Conservation (phyloP, 2,329 filamentous ascomycete species). For the Leptosphaerulina australis region DNA sequence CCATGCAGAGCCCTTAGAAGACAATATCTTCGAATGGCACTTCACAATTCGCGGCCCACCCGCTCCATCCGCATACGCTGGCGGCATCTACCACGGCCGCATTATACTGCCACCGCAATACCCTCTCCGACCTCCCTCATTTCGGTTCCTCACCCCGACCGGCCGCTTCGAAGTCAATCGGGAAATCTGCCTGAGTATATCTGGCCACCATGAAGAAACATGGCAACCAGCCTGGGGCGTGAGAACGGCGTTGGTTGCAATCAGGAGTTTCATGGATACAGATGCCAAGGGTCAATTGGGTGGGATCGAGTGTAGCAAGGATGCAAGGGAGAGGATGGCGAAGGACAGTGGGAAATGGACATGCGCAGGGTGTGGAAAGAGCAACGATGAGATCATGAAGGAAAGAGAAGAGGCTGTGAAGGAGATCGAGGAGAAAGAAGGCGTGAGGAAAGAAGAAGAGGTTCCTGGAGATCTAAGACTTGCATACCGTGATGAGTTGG, state of each 20-base stretch:
- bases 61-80: conserved; percentile 73
- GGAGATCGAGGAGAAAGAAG: conserved; percentile 53
- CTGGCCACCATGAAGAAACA: conserved; percentile 94
- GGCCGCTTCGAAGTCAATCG: conserved; percentile 95
- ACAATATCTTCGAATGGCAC: conserved; percentile 97
- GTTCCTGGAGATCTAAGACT: conserved; percentile 65
- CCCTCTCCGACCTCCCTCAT: conserved; percentile 89
- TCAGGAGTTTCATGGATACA: conserved; percentile 92
- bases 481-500: conserved; percentile 75
- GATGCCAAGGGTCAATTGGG: conserved; percentile 87
- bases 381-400: conserved; percentile 74
- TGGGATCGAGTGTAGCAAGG: conserved; percentile 74
- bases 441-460: conserved; percentile 51
- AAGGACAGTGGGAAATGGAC: conserved; percentile 67
- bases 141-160: conserved; percentile 90
- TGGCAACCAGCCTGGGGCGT: conserved; percentile 99
- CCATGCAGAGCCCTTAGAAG: conserved; percentile 81
- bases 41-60: conserved; percentile 95
- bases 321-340: conserved; percentile 72
- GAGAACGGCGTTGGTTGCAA: conserved; percentile 78
- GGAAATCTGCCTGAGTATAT: conserved; percentile 94
- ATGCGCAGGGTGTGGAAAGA: conserved; percentile 72
- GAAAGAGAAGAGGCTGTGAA: conserved; percentile 68
- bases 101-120: conserved; percentile 90
- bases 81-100: conserved; percentile 91